These are phyloP conservation scores for Trichoderma sp. DNA, from an alignment of 2,329 filamentous ascomycete genomes.

Conservation along the genomic window DNA sequence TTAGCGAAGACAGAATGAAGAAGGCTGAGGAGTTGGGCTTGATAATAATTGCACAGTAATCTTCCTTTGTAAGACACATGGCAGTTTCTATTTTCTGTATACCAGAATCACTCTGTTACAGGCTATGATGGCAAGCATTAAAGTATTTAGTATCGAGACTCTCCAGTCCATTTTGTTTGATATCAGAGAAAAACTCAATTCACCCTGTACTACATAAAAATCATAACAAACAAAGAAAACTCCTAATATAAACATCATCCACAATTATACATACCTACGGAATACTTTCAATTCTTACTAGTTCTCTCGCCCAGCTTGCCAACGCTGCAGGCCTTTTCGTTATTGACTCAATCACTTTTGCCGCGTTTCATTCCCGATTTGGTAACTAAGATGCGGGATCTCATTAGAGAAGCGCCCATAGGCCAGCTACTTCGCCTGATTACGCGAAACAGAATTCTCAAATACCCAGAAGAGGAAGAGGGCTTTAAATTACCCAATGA, in stretches of 20 bases:
- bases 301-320: neutral
- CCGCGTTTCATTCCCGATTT: neutral
- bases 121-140: neutral
- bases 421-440: neutral
- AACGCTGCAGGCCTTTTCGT: neutral
- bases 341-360: neutral
- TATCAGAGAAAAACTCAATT: neutral
- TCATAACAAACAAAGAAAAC: neutral
- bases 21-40: neutral
- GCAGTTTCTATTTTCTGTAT: neutral
- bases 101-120: neutral
- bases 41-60: neutral
- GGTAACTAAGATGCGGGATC: neutral
- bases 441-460: neutral
- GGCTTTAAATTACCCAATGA: neutral
- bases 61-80: neutral
- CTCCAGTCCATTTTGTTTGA: neutral
- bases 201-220: neutral
- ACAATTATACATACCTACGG: neutral
- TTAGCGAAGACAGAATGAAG: neutral
- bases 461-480: constrained; percentile 1
- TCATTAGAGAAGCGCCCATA: neutral
- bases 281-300: neutral
- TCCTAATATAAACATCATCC: neutral
- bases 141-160: neutral